These are phyloP conservation scores for Penicillium psychrofluorescens DNA, from an alignment of 495 filamentous ascomycete genomes.

Conservation along the genomic window DNA sequence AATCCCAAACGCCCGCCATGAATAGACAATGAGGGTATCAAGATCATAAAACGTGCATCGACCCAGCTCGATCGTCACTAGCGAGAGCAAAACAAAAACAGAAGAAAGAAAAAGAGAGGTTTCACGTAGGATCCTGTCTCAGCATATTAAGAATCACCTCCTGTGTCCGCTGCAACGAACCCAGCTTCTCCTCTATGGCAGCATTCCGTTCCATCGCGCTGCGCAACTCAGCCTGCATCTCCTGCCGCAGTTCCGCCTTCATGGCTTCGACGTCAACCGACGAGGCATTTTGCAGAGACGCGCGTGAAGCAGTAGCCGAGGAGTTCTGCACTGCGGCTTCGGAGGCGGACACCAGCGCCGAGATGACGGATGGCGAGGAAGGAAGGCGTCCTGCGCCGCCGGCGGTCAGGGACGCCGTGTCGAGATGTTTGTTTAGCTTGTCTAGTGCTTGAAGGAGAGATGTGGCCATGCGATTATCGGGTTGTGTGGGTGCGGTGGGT, in stretches of 20 bases:
- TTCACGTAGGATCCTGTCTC: slow-evolving; percentile 29
- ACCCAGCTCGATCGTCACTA: background rate
- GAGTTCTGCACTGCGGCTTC: slow-evolving; percentile 1
- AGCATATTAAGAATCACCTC: slow-evolving; percentile 42
- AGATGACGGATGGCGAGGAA: slow-evolving; percentile 12
- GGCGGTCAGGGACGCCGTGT: slow-evolving; percentile 10
- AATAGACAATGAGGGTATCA: background rate
- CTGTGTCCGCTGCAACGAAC: slow-evolving; percentile 36
- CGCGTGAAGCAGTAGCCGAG: background rate
- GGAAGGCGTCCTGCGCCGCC: background rate
- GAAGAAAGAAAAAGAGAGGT: background rate
- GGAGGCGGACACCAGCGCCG: slow-evolving; percentile 14
- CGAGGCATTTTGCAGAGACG: background rate
- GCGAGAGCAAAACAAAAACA: slow-evolving; percentile 1
- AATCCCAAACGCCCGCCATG: no score
- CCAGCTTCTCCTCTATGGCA: slow-evolving; percentile 28
- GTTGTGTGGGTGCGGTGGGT: no score
- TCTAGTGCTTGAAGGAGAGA: slow-evolving; percentile 30
- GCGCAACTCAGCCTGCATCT: slow-evolving; percentile 25
- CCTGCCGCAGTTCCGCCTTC: slow-evolving; percentile 30
- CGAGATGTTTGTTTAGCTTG: slow-evolving; percentile 33
- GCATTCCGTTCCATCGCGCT: slow-evolving; percentile 26
- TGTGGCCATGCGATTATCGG: slow-evolving; percentile 19
- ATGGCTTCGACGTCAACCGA: slow-evolving; percentile 12
- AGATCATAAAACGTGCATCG: background rate